Base-by-base conservation (phyloP, 345 rosid species). In the Murraya koenigii region DNA sequence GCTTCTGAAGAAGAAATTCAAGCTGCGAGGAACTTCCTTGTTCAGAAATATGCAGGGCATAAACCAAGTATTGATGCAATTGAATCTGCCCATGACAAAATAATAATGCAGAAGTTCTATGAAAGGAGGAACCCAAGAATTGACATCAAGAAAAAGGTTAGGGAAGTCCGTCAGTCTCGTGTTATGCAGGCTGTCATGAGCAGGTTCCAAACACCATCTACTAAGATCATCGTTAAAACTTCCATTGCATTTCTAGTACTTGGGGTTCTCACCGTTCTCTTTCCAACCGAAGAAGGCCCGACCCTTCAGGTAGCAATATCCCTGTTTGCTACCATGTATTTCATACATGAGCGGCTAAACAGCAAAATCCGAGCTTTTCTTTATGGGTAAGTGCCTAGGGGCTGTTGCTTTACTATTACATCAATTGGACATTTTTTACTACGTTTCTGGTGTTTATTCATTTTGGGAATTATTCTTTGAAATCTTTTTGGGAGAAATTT, bases 221-320 rank as follows among this genome's bases (percentile, higher is more conserved):
- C 88, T 26, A 80, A 84, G 59, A 73, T 92, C 84, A 84, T 91
- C 58, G 28, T 88, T 52, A 92, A 89, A 86, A 87, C 99, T 35
- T 81, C 91, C 22, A 68, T 86, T 73, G 84, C 94, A 8, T 96
- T 94, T 80, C 67, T 93, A 30, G 88, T 87, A 54, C 95, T 96
- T 49, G 98, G 87, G 44, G 87, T 82, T 85, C 89, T 94, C 47
- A 89, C 99, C 11, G 77, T 90, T 76, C 86, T 94, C 49, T 96
- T 94, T 80, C 99, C 99, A 56, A 96, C 99, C 3, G 99, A 96
- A 87, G 98, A 94, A 80, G 98, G 98, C 77, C 99, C 97, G 11
- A 92, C 99, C 30, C 85, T 94, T 71, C 98, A 96, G 80, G 99
- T 96, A 75, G 87, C 86, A 68, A 35, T 94, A 77, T 96, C 98